Percentiles rank a stretch among this genome's conserved stretches.
Conservation (phyloP, 2,329 filamentous ascomycete species). For the Aspergillus nomiae region DNA sequence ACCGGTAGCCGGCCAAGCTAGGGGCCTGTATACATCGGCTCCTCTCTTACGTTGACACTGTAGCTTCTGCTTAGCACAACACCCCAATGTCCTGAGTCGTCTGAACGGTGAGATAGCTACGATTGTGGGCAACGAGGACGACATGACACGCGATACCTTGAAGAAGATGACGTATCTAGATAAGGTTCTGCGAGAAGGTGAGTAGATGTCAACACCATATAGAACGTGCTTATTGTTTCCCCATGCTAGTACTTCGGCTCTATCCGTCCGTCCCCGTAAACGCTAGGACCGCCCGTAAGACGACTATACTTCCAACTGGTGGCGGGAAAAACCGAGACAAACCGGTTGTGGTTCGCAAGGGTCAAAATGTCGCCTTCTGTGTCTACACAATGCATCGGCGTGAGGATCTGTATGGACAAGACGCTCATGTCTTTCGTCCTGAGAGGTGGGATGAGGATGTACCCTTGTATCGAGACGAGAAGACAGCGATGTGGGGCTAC, state of each 20-base stretch:
- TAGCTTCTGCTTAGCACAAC: too few species aligned
- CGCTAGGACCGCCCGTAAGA: too few species aligned
- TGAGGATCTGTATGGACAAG: not conserved
- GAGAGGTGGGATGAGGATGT: not conserved
- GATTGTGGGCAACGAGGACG: too few species aligned
- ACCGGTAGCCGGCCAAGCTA: not conserved
- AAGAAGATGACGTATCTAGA: too few species aligned
- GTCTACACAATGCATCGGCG: not conserved
- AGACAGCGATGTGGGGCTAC: not conserved
- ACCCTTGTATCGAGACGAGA: too few species aligned
- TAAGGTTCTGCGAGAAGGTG: too few species aligned
- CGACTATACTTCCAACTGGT: not conserved
- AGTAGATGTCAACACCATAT: too few species aligned
- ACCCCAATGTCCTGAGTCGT: too few species aligned
- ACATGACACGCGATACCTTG: too few species aligned
- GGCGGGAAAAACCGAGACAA: not conserved
- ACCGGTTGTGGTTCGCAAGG: not conserved
- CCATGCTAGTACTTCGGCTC: not conserved
- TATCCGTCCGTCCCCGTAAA: not conserved
- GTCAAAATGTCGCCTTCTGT: not conserved
- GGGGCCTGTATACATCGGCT: too few species aligned
- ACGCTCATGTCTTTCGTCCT: not conserved
- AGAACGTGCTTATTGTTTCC: not conserved
- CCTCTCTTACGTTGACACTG: too few species aligned
- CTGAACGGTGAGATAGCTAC: too few species aligned